phyloP scores from a whole-genome alignment of 202 grass and related monocot genomes.

The Brachypodium distachyon region DNA sequence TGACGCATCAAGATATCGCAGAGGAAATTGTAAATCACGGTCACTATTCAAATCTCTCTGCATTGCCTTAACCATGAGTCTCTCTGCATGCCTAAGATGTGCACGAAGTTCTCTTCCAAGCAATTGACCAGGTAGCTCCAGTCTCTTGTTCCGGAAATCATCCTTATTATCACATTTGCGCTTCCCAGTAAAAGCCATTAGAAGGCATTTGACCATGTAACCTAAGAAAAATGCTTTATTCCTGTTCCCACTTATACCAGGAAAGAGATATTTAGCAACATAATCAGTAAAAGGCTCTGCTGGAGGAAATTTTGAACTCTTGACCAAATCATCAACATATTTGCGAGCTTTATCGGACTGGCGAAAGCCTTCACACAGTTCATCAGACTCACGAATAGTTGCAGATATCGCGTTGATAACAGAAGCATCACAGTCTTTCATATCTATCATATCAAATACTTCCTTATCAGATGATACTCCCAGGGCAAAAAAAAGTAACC shows the following conservation, averaged over 20 bases:
- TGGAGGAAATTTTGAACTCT: conserved; percentile 76
- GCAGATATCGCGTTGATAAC: conserved; percentile 66
- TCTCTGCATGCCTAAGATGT: conserved; percentile 83
- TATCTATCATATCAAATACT: conserved; percentile 81
- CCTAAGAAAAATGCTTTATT: conserved; percentile 80
- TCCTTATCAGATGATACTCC: conserved; percentile 83
- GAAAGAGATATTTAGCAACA: conserved; percentile 69
- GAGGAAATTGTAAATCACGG: conserved; percentile 51
- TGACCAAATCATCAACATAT: conserved; percentile 58
- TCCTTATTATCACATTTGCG: conserved; percentile 95
- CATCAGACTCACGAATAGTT: conserved; percentile 74
- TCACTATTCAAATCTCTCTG: conserved; percentile 94
- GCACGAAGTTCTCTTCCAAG: conserved; percentile 82
- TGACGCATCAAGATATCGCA: conserved; percentile 63
- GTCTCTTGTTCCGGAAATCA: conserved; percentile 95
- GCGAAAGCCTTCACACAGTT: conserved; percentile 68
- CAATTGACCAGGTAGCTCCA: conserved; percentile 79
- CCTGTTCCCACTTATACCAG: conserved; percentile 58
- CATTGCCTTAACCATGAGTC: conserved; percentile 80
- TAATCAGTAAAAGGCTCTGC: conserved; percentile 79
- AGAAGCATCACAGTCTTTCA: conserved; percentile 62
- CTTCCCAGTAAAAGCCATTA: conserved; percentile 70
- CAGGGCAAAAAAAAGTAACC: conserved; percentile 90
- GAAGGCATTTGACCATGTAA: conserved; percentile 96
- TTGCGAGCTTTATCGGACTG: conserved; percentile 47